These are phyloP conservation scores for Gossypium herbaceum DNA, from an alignment of 345 rosid species.

Conservation along the genomic window DNA sequence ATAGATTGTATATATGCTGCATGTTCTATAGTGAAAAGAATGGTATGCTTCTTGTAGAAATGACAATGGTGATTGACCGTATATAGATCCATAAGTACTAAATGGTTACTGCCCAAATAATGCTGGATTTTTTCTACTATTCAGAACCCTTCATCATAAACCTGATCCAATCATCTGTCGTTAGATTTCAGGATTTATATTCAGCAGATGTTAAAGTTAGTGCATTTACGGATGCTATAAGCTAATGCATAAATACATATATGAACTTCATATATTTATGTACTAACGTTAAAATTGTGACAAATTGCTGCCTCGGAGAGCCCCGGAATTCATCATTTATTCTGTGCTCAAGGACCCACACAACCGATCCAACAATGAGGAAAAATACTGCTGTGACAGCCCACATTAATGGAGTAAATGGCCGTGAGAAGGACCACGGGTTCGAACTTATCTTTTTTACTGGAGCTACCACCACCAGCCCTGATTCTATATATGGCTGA, in stretches of 20 bases:
- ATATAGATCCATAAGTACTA: no score
- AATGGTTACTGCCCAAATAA: no score
- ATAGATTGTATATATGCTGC: neutral
- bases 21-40: neutral
- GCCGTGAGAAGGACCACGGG: constrained; percentile 76
- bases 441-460: constrained; percentile 57
- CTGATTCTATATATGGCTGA: constrained; percentile 84
- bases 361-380: constrained; percentile 70
- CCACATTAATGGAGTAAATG: constrained; percentile 86
- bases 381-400: constrained; percentile 65
- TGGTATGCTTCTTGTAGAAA: no score
- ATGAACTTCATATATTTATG: constrained; percentile 7
- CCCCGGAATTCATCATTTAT: constrained; percentile 85
- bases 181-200: neutral
- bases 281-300: constrained; percentile 71
- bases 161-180: neutral
- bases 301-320: constrained; percentile 65
- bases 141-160: neutral
- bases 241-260: neutral
- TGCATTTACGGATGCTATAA: neutral
- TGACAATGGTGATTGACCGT: no score
- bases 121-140: no score
- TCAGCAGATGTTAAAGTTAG: neutral
- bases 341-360: constrained; percentile 93
- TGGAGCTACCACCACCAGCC: constrained; percentile 86